Percentiles rank a stretch among this genome's conserved stretches.
These are phyloP conservation scores for Mallotus repandus DNA, from an alignment of 441 rosid genomes.

Conservation along the genomic window DNA sequence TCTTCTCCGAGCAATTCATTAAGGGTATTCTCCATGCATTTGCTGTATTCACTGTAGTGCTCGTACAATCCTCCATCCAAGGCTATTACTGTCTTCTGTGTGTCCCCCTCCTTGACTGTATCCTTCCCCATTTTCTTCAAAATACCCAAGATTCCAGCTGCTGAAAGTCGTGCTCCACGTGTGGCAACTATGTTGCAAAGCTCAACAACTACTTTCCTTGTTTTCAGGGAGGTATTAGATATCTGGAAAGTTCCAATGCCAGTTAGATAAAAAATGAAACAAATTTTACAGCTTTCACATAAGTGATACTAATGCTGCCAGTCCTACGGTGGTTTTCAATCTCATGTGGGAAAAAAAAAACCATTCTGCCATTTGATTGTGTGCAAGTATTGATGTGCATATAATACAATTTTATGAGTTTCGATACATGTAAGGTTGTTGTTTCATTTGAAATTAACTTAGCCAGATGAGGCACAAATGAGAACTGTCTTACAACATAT, in stretches of 20 bases:
- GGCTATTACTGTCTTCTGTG: slow-evolving; percentile 73
- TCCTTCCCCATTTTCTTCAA: slow-evolving; percentile 92
- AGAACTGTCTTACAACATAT: not conserved
- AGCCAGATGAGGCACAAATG: not conserved
- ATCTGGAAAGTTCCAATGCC: slow-evolving; percentile 36
- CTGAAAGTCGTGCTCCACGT: slow-evolving; percentile 86
- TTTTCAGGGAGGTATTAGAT: slow-evolving; percentile 53
- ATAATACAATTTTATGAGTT: not conserved
- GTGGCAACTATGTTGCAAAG: slow-evolving; percentile 66
- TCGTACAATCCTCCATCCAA: slow-evolving; percentile 91
- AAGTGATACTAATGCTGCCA: not conserved
- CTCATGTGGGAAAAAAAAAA: not conserved
- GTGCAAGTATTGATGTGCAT: not conserved
- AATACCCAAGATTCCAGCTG: slow-evolving; percentile 82
- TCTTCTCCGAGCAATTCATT: slow-evolving; percentile 79
- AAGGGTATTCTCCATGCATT: slow-evolving; percentile 60
- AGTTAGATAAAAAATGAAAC: not conserved
- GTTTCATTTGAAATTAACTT: not conserved
- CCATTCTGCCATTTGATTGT: not conserved
- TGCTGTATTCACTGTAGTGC: slow-evolving; percentile 69
- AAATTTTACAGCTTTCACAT: not conserved
- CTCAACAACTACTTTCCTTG: slow-evolving; percentile 62
- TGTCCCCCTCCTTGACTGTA: slow-evolving; percentile 54
- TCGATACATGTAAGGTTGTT: not conserved
- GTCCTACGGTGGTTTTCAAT: too few species aligned